These are phyloP conservation scores for Cercospora citrullina DNA, from an alignment of 2,329 filamentous ascomycete genomes.

Conservation along the genomic window DNA sequence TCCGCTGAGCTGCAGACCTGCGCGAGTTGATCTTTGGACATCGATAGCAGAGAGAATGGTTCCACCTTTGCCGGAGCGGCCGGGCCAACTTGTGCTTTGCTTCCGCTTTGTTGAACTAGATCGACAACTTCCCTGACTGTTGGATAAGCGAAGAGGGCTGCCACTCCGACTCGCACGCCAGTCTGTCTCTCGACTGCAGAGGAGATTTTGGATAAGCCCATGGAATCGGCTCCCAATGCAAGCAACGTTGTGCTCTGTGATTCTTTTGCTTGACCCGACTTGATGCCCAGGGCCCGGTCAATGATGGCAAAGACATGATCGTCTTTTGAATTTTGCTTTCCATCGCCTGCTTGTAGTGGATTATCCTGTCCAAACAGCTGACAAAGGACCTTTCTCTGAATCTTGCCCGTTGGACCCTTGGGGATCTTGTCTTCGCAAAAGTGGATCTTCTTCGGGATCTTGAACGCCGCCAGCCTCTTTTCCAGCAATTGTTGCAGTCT, in stretches of 20 bases:
- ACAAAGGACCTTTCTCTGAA: neutral
- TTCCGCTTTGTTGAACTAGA: neutral
- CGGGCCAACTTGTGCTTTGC: neutral
- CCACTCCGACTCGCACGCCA: neutral
- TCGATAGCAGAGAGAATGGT: neutral
- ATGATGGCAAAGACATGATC: neutral
- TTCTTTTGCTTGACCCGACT: neutral
- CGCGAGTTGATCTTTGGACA: neutral
- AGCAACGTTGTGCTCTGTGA: neutral
- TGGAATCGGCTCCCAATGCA: neutral
- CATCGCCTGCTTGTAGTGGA: neutral
- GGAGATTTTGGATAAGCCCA: neutral
- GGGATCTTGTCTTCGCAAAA: neutral
- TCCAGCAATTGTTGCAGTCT: neutral
- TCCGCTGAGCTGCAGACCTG: neutral
- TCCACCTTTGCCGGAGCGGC: neutral
- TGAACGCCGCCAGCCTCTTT: neutral
- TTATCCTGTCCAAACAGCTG: neutral
- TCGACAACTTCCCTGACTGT: neutral
- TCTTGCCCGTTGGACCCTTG: neutral
- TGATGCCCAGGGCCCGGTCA: neutral
- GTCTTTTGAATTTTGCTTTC: neutral
- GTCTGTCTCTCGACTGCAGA: neutral
- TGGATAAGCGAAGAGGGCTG: neutral
- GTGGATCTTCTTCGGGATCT: neutral